phyloP scores from a whole-genome alignment of 495 filamentous ascomycete genomes.

The Hypoxylon fragiforme region DNA sequence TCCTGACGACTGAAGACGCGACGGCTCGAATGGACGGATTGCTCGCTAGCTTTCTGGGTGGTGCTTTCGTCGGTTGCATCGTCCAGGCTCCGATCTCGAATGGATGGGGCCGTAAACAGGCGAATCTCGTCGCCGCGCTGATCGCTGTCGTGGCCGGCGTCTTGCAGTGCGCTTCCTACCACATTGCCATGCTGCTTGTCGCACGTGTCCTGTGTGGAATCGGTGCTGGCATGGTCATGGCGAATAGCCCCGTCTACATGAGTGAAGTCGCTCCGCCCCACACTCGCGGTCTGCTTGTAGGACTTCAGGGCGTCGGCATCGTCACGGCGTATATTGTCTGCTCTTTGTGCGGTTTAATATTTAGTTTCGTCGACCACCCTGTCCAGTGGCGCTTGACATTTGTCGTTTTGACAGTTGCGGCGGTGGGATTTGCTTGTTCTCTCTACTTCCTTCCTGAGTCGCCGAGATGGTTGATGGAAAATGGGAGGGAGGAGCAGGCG shows the following conservation, averaged over 20 bases:
- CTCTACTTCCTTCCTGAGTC: not conserved
- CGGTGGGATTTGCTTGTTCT: not conserved
- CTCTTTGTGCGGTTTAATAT: constrained; percentile 1
- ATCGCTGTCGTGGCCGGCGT: constrained; percentile 17
- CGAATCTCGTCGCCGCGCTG: not conserved
- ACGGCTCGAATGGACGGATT: constrained; percentile 2
- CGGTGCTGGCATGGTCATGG: constrained; percentile 34
- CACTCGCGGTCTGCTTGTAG: constrained; percentile 29
- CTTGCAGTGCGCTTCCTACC: constrained; percentile 23
- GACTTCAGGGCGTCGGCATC: constrained; percentile 16
- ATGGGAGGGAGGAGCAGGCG: constrained; percentile 1
- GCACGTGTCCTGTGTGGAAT: constrained; percentile 30
- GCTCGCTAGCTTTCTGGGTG: constrained; percentile 1
- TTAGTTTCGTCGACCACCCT: constrained; percentile 2
- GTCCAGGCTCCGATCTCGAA: constrained; percentile 1
- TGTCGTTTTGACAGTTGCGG: not conserved
- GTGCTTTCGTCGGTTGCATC: constrained; percentile 3
- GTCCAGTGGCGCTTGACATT: constrained; percentile 8
- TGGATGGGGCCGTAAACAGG: not conserved
- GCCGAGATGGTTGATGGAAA: constrained; percentile 7
- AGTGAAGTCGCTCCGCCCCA: constrained; percentile 37
- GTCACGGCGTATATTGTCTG: constrained; percentile 4
- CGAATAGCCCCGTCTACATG: constrained; percentile 37
- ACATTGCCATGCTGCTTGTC: constrained; percentile 31
- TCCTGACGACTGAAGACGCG: not conserved